Evolutionary conservation across 768 basidiomycete species (phyloP), one percentile per base, ranked within the genome.

Genomic region (Rhodotorula kratochvilovae): DNA sequence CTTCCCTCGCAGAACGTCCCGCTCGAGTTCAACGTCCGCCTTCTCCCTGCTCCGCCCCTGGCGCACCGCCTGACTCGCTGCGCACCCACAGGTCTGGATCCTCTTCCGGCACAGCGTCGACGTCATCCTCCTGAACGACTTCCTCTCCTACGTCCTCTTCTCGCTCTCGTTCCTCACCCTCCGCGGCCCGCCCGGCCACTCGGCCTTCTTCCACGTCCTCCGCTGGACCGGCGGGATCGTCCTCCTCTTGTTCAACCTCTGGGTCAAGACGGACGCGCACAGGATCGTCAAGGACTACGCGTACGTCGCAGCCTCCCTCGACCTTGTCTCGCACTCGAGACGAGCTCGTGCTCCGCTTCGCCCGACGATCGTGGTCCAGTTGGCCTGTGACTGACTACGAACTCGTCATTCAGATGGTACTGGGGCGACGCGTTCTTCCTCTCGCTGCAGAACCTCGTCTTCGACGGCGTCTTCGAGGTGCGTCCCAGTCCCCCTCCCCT

Each of bases 241-340:
- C 1, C 83, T 99, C 35, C 92, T 98, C 79, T 85, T 85, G 31
- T 98, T 98, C 84, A 98, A 99, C 80, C 85, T 98, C 46, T 98
- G 94, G 93, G 92, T 99, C 72, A 99, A 99, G 80, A 90, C 90
- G 4, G 95, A 98, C 78, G 96, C 96, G 1, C 96, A 99, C 80
- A 86, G 92, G 64, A 92, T 98, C 60, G 93, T 98, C 71, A 98
- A 96, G 77, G 95, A 97, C 78, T 97, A 95, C 75, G 94, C 93
- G 25, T 97, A 92, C 39, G 93, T 97, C 93, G 80, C 92, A 4
- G 19, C 92, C 92, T 93, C 77, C 54, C 42, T 19, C 3, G 3
- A 1, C 31, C 78, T 79, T 68, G 11, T 29, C 21, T 17, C 10
- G n/a, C n/a, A n/a, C n/a, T n/a, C n/a, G n/a, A n/a, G n/a, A n/a